Base-by-base conservation (phyloP, 306 rosid genomes). In the Prunus mume region DNA sequence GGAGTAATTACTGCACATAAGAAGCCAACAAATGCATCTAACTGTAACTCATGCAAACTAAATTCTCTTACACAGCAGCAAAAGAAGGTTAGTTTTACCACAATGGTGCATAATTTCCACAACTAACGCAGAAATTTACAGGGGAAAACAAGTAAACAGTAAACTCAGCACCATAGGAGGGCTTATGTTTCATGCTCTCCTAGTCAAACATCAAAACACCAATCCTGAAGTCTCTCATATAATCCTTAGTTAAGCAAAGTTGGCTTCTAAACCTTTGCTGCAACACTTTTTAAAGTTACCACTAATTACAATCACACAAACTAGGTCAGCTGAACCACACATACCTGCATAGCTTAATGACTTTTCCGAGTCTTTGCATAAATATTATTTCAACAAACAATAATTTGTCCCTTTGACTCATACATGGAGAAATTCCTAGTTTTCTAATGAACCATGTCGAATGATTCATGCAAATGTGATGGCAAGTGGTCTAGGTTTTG, bases 371-470 rank as follows among this genome's bases (percentile, higher is more conserved):
- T 1, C 50, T 51, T 41, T 38, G 51, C 65, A 38, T 20, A 20
- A 38, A 54, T 50, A 30, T 27, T 28, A 12, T 18, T 70, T 55
- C 9, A 22, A 71, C 51, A 47, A 6, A 71, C 28, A 12, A 54
- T n/a, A 52, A 28, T 30, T 68, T 71, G 64, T 38, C 52, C 13
- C 61, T 71, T 71, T 8, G 19, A 34, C 75, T 71, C 32, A 8
- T 55, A 20, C 52, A 25, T 9, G 24, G 15, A 72, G 12, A 25
- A 73, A 20, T 12, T 25, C 34, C 77, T 13, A 15, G 41, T n/a
- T 12, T 73, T 60, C 69, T 25, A 43, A 46, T 46, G 12, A 73
- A 73, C 19, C 58, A 45, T 45, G 34, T 45, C 28, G 27, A 43
- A 32, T 60, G 54, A 57, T 38, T 60, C 55, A 56, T 14, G 56